Evolutionary conservation across 2,329 filamentous ascomycete species (phyloP).

Genomic region (Pseudogymnoascus sp.): DNA sequence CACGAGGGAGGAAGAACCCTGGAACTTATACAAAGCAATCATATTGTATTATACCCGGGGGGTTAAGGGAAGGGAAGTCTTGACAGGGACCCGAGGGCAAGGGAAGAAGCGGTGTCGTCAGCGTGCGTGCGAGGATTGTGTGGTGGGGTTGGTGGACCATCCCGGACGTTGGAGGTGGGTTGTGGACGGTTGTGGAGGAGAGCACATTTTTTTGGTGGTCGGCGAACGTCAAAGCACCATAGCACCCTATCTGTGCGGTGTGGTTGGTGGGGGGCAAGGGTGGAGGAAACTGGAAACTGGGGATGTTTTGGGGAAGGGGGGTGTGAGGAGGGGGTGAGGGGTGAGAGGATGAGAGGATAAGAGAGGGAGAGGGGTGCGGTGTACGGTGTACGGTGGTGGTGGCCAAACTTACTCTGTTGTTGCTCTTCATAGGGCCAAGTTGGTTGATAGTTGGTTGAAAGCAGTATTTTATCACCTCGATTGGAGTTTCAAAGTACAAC

Average conservation of each 20-base stretch:
- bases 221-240: slow-evolving; percentile 3
- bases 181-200: background rate
- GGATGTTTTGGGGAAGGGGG: background rate
- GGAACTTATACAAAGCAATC: background rate
- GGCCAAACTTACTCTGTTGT: background rate
- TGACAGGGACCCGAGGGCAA: background rate
- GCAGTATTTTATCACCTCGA: background rate
- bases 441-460: background rate
- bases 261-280: background rate
- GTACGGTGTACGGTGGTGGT: background rate
- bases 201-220: slow-evolving; percentile 6
- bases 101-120: slow-evolving; percentile 6
- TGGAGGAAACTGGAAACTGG: background rate
- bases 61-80: background rate
- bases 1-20: slow-evolving; percentile 3
- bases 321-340: background rate
- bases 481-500: slow-evolving; percentile 5
- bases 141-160: slow-evolving; percentile 3
- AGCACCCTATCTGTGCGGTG: background rate
- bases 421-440: background rate
- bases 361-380: background rate
- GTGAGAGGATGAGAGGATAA: background rate
- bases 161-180: background rate
- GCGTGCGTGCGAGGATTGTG: slow-evolving; percentile 6
- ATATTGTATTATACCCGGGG: slow-evolving; percentile 1